Conservation (phyloP, 2,329 filamentous ascomycete species). For the Fusarium neocosmosporiellum region DNA sequence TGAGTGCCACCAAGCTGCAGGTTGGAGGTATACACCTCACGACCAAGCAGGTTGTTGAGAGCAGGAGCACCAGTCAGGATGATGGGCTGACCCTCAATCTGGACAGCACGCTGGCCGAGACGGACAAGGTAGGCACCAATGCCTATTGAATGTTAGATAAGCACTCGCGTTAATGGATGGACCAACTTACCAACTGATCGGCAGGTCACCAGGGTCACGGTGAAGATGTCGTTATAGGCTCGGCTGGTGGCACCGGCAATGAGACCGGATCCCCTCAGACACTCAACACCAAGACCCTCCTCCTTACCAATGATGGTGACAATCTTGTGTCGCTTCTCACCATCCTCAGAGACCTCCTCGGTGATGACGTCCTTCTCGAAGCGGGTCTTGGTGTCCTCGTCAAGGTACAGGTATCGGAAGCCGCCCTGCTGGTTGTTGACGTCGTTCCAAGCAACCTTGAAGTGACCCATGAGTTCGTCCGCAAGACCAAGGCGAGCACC, state of each 20-base stretch:
- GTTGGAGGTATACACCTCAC: slow-evolving; percentile 99
- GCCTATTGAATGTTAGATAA: slow-evolving; percentile 62
- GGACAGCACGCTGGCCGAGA: slow-evolving; percentile 96
- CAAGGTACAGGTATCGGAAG: slow-evolving; percentile 98
- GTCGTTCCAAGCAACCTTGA: slow-evolving; percentile 97
- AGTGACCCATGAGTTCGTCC: slow-evolving; percentile 95
- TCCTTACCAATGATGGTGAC: slow-evolving; percentile 92
- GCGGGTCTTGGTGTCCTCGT: slow-evolving; percentile 84
- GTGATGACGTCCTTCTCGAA: slow-evolving; percentile 83
- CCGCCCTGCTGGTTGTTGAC: slow-evolving; percentile 81
- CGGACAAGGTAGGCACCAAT: slow-evolving; percentile 99
- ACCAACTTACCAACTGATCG: slow-evolving; percentile 84
- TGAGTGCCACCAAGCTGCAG: slow-evolving; percentile 99
- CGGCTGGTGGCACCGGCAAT: slow-evolving; percentile 97
- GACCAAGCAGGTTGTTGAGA: slow-evolving; percentile 97
- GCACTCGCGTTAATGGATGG: slow-evolving; percentile 3
- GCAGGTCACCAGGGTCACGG: slow-evolving; percentile 95
- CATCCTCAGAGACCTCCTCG: slow-evolving; percentile 85
- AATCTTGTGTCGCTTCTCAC: slow-evolving; percentile 93
- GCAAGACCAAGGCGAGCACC: slow-evolving; percentile 97
- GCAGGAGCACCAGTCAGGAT: slow-evolving; percentile 97
- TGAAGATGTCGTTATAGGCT: slow-evolving; percentile 99
- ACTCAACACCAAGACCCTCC: slow-evolving; percentile 97
- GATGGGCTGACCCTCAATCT: slow-evolving; percentile 98
- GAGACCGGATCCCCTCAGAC: slow-evolving; percentile 93